Base-by-base conservation (phyloP, 148 eudicot species). In the Mesembryanthemum crystallinum region DNA sequence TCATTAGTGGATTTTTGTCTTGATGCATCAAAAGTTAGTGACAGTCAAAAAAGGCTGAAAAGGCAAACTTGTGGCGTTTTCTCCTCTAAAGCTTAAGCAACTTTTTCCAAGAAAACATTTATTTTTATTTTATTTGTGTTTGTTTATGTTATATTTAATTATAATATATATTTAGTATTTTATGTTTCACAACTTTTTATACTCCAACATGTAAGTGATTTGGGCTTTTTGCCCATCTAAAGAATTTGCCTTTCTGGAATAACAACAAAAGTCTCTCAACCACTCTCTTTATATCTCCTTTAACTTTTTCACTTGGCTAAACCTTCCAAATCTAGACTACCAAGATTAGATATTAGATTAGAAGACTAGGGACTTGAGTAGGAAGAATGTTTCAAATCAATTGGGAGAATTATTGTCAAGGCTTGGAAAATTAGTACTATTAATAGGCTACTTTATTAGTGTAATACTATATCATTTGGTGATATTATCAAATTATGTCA, bases 221-320 rank as follows among this genome's bases (percentile, higher is more conserved):
- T 42, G 32, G 55, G 67, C 32, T 37, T 24, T 42, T 12, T 80
- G 75, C 51, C 62, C 67, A 76, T 80, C 79, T 71, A 64, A n/a
- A 71, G 79, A 43, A 64, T 76, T 71, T 65, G 80, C 80, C 80
- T 81, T 81, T 79, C 47, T 81, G n/a, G 69, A 58, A 81, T 76
- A 81, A 81, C 76, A 64, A 81, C 80, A 81, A 81, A 59, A 60
- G 72, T 79, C 72, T 60, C 39, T 14, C 80, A 81, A 81, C 83
- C 69, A 76, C 83, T 76, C 72, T 57, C 21, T 52, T 18, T 17
- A 5, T 52, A 17, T 52, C 57, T 24, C 45, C 51, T 24, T 14
- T 32, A 51, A 62, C 42, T 18, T 77, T 77, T 57, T 43, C 37
- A 71, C 72, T 80, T 55, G 60, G 23, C n/a, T 71, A 10, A 12